Conservation (phyloP, 805 yeast genomes). For the Myxozyma nipponensis region DNA sequence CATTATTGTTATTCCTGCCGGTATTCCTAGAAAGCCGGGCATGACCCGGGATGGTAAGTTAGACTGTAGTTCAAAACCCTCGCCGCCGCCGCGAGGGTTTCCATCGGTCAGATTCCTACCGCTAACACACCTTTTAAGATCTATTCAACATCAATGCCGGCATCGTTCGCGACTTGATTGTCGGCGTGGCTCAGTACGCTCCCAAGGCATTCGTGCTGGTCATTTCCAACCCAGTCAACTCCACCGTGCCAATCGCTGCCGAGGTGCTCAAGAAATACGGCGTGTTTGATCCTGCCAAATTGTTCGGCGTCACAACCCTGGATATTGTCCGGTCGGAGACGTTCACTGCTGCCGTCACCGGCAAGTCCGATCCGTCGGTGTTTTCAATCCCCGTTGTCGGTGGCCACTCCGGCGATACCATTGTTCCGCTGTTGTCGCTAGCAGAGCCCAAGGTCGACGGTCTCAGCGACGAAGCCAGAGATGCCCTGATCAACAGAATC, state of each 20-base stretch:
- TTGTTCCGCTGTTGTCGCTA: conserved; percentile 73
- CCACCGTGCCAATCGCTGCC: conserved; percentile 85
- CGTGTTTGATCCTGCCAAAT: conserved; percentile 63
- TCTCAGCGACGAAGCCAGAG: conserved; percentile 40
- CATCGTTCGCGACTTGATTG: conserved; percentile 69
- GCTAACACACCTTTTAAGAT: conserved; percentile 32
- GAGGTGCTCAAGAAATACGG: conserved; percentile 68
- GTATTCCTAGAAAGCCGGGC: conserved; percentile 91
- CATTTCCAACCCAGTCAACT: conserved; percentile 91
- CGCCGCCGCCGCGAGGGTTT: not conserved
- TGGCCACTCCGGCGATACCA: conserved; percentile 94
- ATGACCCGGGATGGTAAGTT: conserved; percentile 74
- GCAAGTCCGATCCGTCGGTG: conserved; percentile 45
- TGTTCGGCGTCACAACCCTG: conserved; percentile 85
- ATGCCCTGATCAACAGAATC: conserved; percentile 77
- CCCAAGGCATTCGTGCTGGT: conserved; percentile 75
- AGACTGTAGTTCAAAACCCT: not conserved
- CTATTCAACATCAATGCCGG: conserved; percentile 79
- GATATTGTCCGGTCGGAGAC: conserved; percentile 87
- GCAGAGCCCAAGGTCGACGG: conserved; percentile 36
- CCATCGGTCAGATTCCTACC: not conserved
- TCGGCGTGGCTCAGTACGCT: conserved; percentile 65
- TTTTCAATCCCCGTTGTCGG: conserved; percentile 72
- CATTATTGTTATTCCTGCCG: conserved; percentile 86
- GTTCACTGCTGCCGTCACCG: conserved; percentile 58